These are phyloP conservation scores for Aspergillus olivimuriae DNA, from an alignment of 495 filamentous ascomycete genomes.

Conservation along the genomic window DNA sequence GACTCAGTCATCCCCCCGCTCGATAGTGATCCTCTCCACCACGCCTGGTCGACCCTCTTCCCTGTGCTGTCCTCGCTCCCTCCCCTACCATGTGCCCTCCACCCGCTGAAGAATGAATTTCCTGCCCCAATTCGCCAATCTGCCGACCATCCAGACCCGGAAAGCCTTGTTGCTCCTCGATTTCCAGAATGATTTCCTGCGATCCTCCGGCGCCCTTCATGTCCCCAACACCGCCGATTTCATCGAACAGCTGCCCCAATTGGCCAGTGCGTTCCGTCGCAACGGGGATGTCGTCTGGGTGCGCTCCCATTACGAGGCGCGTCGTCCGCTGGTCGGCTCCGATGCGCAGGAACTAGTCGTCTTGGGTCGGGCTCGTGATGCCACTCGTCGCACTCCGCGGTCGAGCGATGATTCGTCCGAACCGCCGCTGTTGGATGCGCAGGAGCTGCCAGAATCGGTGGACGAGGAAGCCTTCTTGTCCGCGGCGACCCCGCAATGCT, in stretches of 20 bases:
- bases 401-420: constrained; percentile 6
- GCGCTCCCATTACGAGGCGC: constrained; percentile 63
- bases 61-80: not conserved
- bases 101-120: constrained; percentile 28
- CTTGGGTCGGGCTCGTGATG: constrained; percentile 12
- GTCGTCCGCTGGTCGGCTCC: constrained; percentile 45
- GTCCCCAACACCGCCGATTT: constrained; percentile 60
- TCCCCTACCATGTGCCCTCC: constrained; percentile 8
- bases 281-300: constrained; percentile 85
- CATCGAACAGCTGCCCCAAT: constrained; percentile 55
- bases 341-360: constrained; percentile 36
- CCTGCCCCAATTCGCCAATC: constrained; percentile 28
- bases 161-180: constrained; percentile 82
- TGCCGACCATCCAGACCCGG: constrained; percentile 58
- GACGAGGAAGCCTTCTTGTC: constrained; percentile 62
- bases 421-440: constrained; percentile 16
- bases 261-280: constrained; percentile 70
- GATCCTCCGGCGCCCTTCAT: constrained; percentile 59
- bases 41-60: not conserved
- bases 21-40: no score
- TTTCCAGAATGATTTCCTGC: constrained; percentile 87
- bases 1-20: no score
- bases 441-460: constrained; percentile 24
- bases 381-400: not conserved
- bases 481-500: constrained; percentile 46